Percentiles rank a stretch among this genome's conserved stretches.
phyloP scores from a whole-genome alignment of 75 land plant species.

The Isoetes taiwanensis region DNA sequence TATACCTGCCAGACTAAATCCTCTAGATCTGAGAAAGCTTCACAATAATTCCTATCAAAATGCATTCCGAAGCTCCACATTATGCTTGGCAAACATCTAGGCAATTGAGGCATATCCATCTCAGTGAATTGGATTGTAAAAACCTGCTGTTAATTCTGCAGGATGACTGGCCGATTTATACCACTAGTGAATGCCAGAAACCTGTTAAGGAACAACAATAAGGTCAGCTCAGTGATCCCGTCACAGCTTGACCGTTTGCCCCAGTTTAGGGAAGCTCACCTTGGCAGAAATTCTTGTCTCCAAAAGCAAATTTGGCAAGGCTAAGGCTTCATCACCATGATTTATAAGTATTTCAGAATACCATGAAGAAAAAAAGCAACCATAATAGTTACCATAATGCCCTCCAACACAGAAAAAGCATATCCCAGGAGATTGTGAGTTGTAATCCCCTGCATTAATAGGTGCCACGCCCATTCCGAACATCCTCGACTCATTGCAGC shows the following conservation, averaged over 20 bases:
- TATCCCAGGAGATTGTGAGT: slow-evolving; percentile 76
- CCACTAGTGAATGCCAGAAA: slow-evolving; percentile 97
- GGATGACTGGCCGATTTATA: slow-evolving; percentile 99
- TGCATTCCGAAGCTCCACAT: slow-evolving; percentile 55
- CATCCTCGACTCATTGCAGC: slow-evolving; percentile 85
- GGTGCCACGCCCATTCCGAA: slow-evolving; percentile 72
- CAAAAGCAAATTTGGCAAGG: slow-evolving; percentile 86
- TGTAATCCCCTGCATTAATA: slow-evolving; percentile 75
- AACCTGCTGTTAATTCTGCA: slow-evolving; percentile 92
- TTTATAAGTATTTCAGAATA: slow-evolving; percentile 70
- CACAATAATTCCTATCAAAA: slow-evolving; percentile 65
- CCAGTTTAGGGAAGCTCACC: slow-evolving; percentile 42
- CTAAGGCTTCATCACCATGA: slow-evolving; percentile 84
- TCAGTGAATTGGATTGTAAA: slow-evolving; percentile 76
- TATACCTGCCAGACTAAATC: slow-evolving; percentile 88
- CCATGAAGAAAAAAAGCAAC: slow-evolving; percentile 88
- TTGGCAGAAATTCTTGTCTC: slow-evolving; percentile 70
- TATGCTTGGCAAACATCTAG: slow-evolving; percentile 65
- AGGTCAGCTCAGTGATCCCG: too few species aligned
- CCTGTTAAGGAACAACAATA: too few species aligned
- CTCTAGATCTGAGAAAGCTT: slow-evolving; percentile 78
- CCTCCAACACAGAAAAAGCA: slow-evolving; percentile 94
- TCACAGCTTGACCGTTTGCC: too few species aligned
- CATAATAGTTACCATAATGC: slow-evolving; percentile 95
- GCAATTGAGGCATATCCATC: slow-evolving; percentile 86